A percentile compares a stretch with the other conserved stretches of the same genome.
Evolutionary conservation across 306 rosid species (phyloP).

Genomic region (Trifolium fragiferum): DNA sequence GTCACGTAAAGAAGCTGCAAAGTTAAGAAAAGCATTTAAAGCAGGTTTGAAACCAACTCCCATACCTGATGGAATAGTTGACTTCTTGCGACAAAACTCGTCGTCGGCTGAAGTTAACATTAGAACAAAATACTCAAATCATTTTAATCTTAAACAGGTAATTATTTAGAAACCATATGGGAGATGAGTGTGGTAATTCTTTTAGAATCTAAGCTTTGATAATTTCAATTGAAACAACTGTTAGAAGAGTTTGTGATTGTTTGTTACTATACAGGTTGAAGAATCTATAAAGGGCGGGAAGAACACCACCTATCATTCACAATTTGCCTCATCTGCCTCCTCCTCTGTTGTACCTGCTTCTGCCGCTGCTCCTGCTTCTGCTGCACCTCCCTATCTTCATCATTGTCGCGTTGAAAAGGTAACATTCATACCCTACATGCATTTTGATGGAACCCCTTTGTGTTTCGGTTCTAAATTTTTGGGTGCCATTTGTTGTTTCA

Average conservation of each 20-base stretch:
- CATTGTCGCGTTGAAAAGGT: neutral
- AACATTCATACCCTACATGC: neutral
- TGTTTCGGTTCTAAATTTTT: neutral
- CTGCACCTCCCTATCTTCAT: neutral
- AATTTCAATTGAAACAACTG: neutral
- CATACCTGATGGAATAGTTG: constrained; percentile 5
- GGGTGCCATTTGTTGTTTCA: neutral
- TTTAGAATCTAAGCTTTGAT: neutral
- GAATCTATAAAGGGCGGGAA: neutral
- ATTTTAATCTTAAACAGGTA: neutral
- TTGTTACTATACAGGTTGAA: neutral
- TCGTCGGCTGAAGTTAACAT: neutral
- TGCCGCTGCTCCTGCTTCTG: too few relatives aligned
- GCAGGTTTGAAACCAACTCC: neutral
- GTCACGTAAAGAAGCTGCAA: neutral
- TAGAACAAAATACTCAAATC: neutral
- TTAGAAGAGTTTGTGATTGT: neutral
- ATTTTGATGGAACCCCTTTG: neutral
- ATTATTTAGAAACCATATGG: neutral
- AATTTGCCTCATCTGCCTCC: neutral
- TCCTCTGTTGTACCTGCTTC: too few relatives aligned
- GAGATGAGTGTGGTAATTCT: neutral
- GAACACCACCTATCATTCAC: neutral
- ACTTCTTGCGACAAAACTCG: constrained; percentile 2
- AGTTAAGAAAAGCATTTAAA: neutral